Conservation (phyloP, 2,329 filamentous ascomycete species). For the Pyricularia pennisetigena region DNA sequence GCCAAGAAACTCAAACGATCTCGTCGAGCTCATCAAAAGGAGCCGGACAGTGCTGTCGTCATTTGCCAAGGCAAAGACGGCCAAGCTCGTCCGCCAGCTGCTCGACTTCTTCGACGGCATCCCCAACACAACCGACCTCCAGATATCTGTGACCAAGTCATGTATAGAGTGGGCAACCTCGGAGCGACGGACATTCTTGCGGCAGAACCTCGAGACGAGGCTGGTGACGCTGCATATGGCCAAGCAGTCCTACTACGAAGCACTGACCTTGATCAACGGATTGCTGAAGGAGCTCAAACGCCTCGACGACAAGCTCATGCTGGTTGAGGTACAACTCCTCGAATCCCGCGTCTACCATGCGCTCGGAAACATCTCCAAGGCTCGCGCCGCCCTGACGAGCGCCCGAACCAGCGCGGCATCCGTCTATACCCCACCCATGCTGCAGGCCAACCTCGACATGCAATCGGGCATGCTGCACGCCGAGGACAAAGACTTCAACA, state of each 20-base stretch:
- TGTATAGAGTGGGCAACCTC: constrained; percentile 99
- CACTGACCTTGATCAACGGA: constrained; percentile 91
- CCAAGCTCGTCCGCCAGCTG: constrained; percentile 92
- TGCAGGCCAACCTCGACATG: constrained; percentile 97
- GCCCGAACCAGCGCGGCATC: constrained; percentile 92
- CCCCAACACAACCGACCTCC: constrained; percentile 87
- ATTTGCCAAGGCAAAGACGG: constrained; percentile 97
- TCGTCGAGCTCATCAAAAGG: constrained; percentile 82
- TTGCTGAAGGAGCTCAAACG: constrained; percentile 95
- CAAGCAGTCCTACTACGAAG: constrained; percentile 96
- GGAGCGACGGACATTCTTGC: constrained; percentile 89
- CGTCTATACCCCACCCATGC: constrained; percentile 89
- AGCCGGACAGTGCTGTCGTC: constrained; percentile 87
- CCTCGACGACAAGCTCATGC: constrained; percentile 93
- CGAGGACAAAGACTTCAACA: constrained; percentile 98
- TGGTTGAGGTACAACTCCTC: constrained; percentile 95
- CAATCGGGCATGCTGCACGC: constrained; percentile 98
- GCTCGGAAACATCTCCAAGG: constrained; percentile 91
- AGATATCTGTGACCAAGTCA: constrained; percentile 92
- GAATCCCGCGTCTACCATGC: constrained; percentile 97
- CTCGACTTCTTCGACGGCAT: constrained; percentile 93
- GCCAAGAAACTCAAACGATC: constrained; percentile 64
- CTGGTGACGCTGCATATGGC: constrained; percentile 92
- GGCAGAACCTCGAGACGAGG: constrained; percentile 94
- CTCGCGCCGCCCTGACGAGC: constrained; percentile 85